phyloP scores from a whole-genome alignment of 169 alveolate species.

The Babesia gibsoni region DNA sequence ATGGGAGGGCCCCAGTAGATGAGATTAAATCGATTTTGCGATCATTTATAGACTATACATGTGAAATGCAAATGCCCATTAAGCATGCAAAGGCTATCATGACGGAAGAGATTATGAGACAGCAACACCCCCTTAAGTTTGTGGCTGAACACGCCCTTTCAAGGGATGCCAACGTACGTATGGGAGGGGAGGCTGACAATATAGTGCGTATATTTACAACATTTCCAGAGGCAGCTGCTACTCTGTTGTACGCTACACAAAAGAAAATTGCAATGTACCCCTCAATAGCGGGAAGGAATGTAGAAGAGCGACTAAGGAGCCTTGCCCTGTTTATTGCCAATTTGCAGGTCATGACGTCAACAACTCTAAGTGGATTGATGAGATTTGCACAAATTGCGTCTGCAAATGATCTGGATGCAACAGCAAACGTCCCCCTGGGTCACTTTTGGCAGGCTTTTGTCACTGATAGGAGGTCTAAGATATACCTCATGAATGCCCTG shows the following conservation, averaged over 20 bases:
- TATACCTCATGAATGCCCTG: not conserved
- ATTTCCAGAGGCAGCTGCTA: conserved; percentile 55
- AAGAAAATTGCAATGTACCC: not conserved
- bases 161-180: not conserved
- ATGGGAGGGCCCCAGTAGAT: not conserved
- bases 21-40: not conserved
- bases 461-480: not conserved
- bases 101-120: not conserved
- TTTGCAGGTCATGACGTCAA: conserved; percentile 11
- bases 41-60: not conserved
- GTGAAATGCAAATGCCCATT: not conserved
- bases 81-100: not conserved
- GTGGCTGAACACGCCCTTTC: conserved; percentile 35
- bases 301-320: conserved; percentile 4
- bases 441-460: conserved; percentile 14
- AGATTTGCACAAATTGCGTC: conserved; percentile 2
- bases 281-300: not conserved
- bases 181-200: conserved; percentile 7
- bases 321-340: conserved; percentile 22
- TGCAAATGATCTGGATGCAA: not conserved
- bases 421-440: not conserved
- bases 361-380: not conserved
- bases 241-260: conserved; percentile 14
- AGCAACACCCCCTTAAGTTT: conserved; percentile 5
- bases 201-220: conserved; percentile 33